phyloP scores from a whole-genome alignment of 1,139 yeast genomes.

The Blastobotrys elegans region DNA sequence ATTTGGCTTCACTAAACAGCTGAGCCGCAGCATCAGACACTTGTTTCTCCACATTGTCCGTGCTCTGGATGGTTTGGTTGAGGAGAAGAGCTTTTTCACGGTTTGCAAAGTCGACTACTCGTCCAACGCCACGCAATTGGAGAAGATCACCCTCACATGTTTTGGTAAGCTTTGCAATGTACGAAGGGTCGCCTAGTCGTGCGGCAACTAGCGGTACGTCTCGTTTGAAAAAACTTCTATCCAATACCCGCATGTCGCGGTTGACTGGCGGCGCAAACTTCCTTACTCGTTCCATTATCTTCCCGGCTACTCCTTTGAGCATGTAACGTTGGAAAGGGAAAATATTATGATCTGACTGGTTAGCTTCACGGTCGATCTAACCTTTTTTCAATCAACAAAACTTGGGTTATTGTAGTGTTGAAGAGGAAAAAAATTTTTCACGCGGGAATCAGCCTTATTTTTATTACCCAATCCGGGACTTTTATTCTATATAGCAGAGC shows the following conservation, averaged over 20 bases:
- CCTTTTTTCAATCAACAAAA: too few relatives aligned
- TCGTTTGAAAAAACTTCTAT: constrained; percentile 56
- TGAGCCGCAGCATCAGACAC: constrained; percentile 43
- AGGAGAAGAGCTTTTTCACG: constrained; percentile 64
- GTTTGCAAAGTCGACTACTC: constrained; percentile 43
- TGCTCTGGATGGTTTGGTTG: constrained; percentile 44
- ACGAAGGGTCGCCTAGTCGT: constrained; percentile 61
- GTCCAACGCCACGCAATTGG: constrained; percentile 59
- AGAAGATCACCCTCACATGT: constrained; percentile 52
- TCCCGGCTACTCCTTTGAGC: neutral
- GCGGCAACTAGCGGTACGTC: constrained; percentile 61
- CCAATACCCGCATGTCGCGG: constrained; percentile 59
- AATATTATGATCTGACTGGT: too few relatives aligned
- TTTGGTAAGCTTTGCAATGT: constrained; percentile 44
- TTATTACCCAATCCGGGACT: too few relatives aligned
- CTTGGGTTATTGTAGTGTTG: too few relatives aligned
- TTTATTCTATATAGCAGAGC: too few relatives aligned
- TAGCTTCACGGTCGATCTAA: too few relatives aligned
- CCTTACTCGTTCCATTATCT: neutral
- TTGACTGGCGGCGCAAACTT: constrained; percentile 56
- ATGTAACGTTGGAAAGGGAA: neutral
- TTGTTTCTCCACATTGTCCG: constrained; percentile 37
- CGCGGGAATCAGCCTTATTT: too few relatives aligned
- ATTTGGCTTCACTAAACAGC: constrained; percentile 45
- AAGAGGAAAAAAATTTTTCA: too few relatives aligned